Percentiles rank a stretch among this genome's conserved stretches.
phyloP scores from a whole-genome alignment of 208 protist species.

The Phytomonas sp. region DNA sequence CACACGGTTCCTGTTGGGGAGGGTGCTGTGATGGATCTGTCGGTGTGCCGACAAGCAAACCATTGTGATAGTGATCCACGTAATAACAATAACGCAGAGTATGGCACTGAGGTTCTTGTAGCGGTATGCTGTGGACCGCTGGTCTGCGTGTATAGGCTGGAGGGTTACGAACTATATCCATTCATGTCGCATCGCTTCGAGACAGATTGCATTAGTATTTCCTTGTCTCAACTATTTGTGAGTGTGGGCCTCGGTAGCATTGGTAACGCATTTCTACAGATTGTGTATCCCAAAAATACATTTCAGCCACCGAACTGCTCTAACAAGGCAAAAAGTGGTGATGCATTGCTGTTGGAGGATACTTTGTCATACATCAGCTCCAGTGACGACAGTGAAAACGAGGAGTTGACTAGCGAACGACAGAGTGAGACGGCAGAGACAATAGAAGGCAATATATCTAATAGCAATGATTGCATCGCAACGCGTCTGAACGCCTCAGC shows the following conservation, averaged over 20 bases:
- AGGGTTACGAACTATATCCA: slow-evolving; percentile 14
- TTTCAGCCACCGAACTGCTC: not conserved
- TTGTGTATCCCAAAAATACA: not conserved
- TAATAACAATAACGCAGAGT: not conserved
- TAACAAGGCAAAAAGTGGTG: not conserved
- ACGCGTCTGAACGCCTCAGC: not conserved
- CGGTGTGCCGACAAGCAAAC: not conserved
- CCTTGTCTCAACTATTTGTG: slow-evolving; percentile 25
- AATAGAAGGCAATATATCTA: not conserved
- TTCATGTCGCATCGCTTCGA: slow-evolving; percentile 13
- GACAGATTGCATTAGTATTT: slow-evolving; percentile 24
- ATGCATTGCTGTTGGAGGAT: not conserved
- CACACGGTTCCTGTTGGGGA: not conserved
- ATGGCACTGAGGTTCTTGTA: slow-evolving; percentile 5
- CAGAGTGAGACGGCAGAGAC: not conserved
- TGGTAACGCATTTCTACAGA: slow-evolving; percentile 16
- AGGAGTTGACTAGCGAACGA: not conserved
- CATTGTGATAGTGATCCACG: not conserved
- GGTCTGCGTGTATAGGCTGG: slow-evolving; percentile 26
- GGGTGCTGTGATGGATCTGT: not conserved
- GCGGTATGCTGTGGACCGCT: slow-evolving; percentile 1
- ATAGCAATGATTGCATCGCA: not conserved
- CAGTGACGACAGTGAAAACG: not conserved
- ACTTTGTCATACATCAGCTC: not conserved
- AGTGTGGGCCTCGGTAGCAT: slow-evolving; percentile 21